Percentiles rank a stretch among this genome's conserved stretches.
Conservation (phyloP, 768 basidiomycete genomes). For the Lepiota brunneoincarnata region DNA sequence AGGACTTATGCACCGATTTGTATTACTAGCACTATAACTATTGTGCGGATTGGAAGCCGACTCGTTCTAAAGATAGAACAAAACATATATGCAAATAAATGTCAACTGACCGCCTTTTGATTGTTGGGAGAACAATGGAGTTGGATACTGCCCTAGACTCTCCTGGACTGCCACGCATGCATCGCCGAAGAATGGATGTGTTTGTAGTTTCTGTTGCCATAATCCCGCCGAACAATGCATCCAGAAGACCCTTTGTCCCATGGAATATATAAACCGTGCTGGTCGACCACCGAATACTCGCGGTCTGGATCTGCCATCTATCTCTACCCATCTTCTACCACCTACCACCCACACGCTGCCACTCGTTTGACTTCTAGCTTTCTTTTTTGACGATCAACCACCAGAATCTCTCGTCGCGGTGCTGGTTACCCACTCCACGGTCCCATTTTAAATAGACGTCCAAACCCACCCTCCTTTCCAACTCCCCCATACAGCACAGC, state of each 20-base stretch:
- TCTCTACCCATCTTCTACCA: constrained; percentile 6
- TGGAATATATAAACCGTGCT: constrained; percentile 1
- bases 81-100: neutral
- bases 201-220: neutral
- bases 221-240: neutral
- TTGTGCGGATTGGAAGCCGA: neutral
- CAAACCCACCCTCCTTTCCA: neutral
- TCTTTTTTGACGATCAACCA: constrained; percentile 2
- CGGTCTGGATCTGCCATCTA: constrained; percentile 26
- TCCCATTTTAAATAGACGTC: constrained; percentile 5
- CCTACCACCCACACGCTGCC: constrained; percentile 5
- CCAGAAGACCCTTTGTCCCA: neutral
- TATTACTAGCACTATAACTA: neutral
- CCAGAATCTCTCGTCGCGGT: constrained; percentile 1
- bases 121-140: constrained; percentile 6
- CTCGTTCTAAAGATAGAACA: constrained; percentile 1
- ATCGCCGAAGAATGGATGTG: neutral
- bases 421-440: neutral
- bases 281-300: constrained; percentile 3
- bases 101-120: neutral
- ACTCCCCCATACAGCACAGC: constrained; percentile 9
- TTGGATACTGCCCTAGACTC: too few relatives aligned
- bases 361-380: constrained; percentile 4
- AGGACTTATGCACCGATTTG: neutral
- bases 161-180: too few relatives aligned